Evolutionary conservation across 768 basidiomycete species (phyloP), one percentile per base, ranked within the genome.

Genomic region (Gloeophyllum trabeum): DNA sequence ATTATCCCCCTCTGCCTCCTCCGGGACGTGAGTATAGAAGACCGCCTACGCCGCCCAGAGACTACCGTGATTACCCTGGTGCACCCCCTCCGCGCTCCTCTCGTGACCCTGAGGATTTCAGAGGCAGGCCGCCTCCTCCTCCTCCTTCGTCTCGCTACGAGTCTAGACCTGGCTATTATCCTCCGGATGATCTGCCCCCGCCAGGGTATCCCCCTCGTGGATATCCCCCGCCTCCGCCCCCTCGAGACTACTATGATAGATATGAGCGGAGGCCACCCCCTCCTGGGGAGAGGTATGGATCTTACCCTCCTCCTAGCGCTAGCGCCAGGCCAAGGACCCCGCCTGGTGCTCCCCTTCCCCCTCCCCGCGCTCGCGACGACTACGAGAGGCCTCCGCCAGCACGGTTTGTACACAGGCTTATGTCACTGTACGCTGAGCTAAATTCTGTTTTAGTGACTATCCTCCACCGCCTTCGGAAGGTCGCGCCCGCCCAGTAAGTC

Each of bases 91-190:
- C 70, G 44, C 59, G 65, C 48, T 51, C 66, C 46, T 61, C 65
- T 49, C 73, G 79, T 44, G 82, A 88, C 38, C 70, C 75, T 51
- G 82, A 89, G 49, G 86, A 88, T 39, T 79, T 58, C 51, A 70
- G 80, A 36, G 81, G 72, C 43, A 58, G 67, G 43, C 61, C 64
- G n/a, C 58, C 59, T 20, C 54, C 54, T 4, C 69, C 66, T 14
- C 62, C 74, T 22, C 65, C 64, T n/a, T 61, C 72, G 42, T 71
- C 78, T 49, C 68, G 73, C 49, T 67, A 76, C 45, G 71, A 75
- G 7, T 44, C 61, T 35, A 75, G 83, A 37, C 70, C 59, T 25
- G 59, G 55, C 22, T 65, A 66, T 46, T 65, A 65, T 47, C 52
- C 57, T 37, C 47, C 61, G 42, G 69, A 78, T n/a, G 59, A 61